Evolutionary conservation across 352 stramenopile genomes (phyloP), one percentile per base, ranked within the genome.

Genomic region (Plasmopara halstedii): DNA sequence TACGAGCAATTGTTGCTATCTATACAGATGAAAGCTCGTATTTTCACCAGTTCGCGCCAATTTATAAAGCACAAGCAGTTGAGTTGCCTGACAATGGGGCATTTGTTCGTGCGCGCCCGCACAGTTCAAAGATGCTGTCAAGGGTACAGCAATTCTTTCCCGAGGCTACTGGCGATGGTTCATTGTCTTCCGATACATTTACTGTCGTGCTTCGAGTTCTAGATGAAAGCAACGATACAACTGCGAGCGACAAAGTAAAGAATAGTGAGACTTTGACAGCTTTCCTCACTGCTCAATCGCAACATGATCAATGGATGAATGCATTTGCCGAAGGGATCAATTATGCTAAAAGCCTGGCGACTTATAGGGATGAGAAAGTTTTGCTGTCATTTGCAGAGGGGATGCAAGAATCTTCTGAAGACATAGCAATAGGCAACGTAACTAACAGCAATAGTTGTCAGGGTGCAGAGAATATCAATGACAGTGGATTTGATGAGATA

Each of bases 21-120:
- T 85, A 61, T 34, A 53, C 50, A 0, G 64, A 78, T n/a, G 72
- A 84, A 45, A 66, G 36, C n/a, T 48, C 65, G 2, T 80, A 66
- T 25, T 65, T 74, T 31, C 49, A 42, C 13, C 46, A 42, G 20
- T 46, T 68, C 10, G 1, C 15, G 0, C 49, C 65, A 0, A 18
- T 46, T 2, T 53, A 75, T n/a, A 25, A 57, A 14, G 58, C 51
- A 2, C 67, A 69, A 15, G 63, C 56, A 1, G 15, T 68, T 0
- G 70, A 83, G 6, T 41, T 87, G 0, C 21, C 63, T 10, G 42
- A 37, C 2, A 56, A 57, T 9, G 50, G 56, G 4, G 27, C n/a
- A n/a, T n/a, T n/a, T n/a, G n/a, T n/a, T 13, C 56, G 17, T 43
- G n/a, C 9, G 36, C 22, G 2, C 52, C 50, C 4, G 20, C 29